These are phyloP conservation scores for Theileria equi DNA, from an alignment of 169 alveolate species.

Conservation along the genomic window DNA sequence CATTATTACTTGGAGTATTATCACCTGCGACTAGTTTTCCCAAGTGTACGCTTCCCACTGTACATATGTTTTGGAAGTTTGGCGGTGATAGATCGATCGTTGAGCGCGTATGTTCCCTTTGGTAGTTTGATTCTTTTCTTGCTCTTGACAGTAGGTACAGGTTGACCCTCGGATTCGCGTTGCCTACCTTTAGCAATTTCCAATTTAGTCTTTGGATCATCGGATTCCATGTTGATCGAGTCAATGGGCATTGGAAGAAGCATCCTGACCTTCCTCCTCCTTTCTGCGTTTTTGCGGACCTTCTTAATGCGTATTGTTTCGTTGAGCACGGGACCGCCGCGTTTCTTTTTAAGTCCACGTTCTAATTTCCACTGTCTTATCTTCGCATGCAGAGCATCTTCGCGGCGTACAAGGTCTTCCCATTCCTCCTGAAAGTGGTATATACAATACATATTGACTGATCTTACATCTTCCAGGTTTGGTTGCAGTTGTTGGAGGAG, in stretches of 20 bases:
- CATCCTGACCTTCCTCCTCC: conserved; percentile 39
- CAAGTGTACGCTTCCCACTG: conserved; percentile 95
- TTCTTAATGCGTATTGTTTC: conserved; percentile 58
- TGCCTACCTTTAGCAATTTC: conserved; percentile 55
- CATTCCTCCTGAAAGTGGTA: conserved; percentile 44
- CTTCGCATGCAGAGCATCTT: conserved; percentile 26
- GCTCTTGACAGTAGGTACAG: conserved; percentile 64
- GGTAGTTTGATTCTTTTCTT: conserved; percentile 64
- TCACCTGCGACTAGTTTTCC: conserved; percentile 91
- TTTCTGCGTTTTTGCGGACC: conserved; percentile 52
- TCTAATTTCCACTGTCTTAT: conserved; percentile 52
- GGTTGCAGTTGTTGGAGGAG: conserved; percentile 37
- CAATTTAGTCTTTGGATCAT: conserved; percentile 22
- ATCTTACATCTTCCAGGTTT: conserved; percentile 20
- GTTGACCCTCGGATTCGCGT: conserved; percentile 55
- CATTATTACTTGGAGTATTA: not conserved
- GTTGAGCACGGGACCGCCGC: conserved; percentile 60
- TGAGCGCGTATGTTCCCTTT: conserved; percentile 86
- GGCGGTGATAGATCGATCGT: conserved; percentile 85
- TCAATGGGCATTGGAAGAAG: conserved; percentile 51
- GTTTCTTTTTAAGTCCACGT: conserved; percentile 46
- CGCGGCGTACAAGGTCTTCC: conserved; percentile 45
- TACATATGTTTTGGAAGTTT: conserved; percentile 92
- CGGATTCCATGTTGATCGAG: conserved; percentile 18
- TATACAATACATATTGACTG: not conserved